phyloP scores from a whole-genome alignment of 2,329 filamentous ascomycete species.

The Iodosphaeria phyllophila region DNA sequence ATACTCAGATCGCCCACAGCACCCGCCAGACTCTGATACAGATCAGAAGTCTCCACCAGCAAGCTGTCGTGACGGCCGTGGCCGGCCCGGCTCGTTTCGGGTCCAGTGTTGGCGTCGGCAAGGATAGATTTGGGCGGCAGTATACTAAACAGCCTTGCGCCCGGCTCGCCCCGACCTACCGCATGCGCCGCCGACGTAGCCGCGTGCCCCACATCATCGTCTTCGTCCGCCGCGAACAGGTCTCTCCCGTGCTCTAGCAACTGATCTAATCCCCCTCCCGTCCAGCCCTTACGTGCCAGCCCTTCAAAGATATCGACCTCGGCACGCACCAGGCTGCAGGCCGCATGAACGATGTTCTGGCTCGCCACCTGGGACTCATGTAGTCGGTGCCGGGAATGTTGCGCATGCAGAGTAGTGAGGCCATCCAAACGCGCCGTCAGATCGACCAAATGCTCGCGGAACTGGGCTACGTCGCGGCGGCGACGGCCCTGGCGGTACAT shows the following conservation, averaged over 20 bases:
- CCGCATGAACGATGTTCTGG: slow-evolving; percentile 40
- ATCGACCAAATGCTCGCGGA: slow-evolving; percentile 43
- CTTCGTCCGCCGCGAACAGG: slow-evolving; percentile 29
- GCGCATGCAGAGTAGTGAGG: slow-evolving; percentile 38
- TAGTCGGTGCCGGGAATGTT: slow-evolving; percentile 39
- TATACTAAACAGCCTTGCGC: slow-evolving; percentile 42
- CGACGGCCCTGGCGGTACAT: slow-evolving; percentile 39
- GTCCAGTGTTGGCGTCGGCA: slow-evolving; percentile 21
- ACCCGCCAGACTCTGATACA: slow-evolving; percentile 38
- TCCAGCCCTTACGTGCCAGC: slow-evolving; percentile 48
- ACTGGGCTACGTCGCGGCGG: slow-evolving; percentile 39
- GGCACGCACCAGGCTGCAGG: slow-evolving; percentile 45
- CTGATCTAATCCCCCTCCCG: slow-evolving; percentile 46
- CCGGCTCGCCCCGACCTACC: slow-evolving; percentile 14
- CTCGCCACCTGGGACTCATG: slow-evolving; percentile 48
- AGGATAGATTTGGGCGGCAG: slow-evolving; percentile 45
- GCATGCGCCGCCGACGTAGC: slow-evolving; percentile 12
- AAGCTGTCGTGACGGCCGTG: slow-evolving; percentile 35
- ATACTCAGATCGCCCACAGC: slow-evolving; percentile 22
- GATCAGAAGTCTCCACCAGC: slow-evolving; percentile 27
- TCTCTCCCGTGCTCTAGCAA: slow-evolving; percentile 45
- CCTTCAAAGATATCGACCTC: slow-evolving; percentile 54
- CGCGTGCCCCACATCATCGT: slow-evolving; percentile 6
- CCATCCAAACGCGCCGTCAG: slow-evolving; percentile 44
- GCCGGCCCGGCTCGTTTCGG: slow-evolving; percentile 5